Base-by-base conservation (phyloP, 768 basidiomycete genomes). In the Clitopilus hobsonii region DNA sequence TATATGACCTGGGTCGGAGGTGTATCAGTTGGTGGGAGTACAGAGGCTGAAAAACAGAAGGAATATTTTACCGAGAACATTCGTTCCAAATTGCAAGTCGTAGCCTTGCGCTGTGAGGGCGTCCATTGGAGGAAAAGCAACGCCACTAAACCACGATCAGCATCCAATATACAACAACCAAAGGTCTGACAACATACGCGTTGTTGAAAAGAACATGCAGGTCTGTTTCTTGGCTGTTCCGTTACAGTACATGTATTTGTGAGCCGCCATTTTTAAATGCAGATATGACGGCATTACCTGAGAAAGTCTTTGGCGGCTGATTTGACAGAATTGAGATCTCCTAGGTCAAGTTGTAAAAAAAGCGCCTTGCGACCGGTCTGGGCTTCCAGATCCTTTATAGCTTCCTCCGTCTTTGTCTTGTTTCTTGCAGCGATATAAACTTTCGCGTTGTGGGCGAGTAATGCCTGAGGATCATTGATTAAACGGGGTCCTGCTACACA, bases 381-480 rank as follows among this genome's bases (percentile, higher is more conserved):
- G 23, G 71, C 52, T 47, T 82, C 74, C 55, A 90, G 68, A 6
- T 82, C 77, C 27, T 69, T 57, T 54, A 88, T 86, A 0, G 84
- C 84, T 3, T 60, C 62, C 3, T 75, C 69, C 0, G 75, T 71
- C 57, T 79, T 86, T 26, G 67, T 65, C 49, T 65, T 56, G 52
- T 62, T 74, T n/a, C 85, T 75, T 8, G 71, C 69, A 0, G 80
- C 83, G 38, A 89, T 61, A 61, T 90, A 89, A 0, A 89, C 86
- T 53, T 79, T 86, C 8, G 86, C 86, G 61, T 85, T 81, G 59
- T 81, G 82, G 10, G 58, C 32, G 16, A 88, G 69, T 6, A 87
- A 74, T 1, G 69, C 76, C 80, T 84, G 25, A 6, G n/a, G n/a
- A n/a, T n/a, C n/a, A n/a, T n/a, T n/a, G n/a, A n/a, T n/a, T n/a